Base-by-base conservation (phyloP, 495 filamentous ascomycete species). In the Saxophila tyrrhenica region DNA sequence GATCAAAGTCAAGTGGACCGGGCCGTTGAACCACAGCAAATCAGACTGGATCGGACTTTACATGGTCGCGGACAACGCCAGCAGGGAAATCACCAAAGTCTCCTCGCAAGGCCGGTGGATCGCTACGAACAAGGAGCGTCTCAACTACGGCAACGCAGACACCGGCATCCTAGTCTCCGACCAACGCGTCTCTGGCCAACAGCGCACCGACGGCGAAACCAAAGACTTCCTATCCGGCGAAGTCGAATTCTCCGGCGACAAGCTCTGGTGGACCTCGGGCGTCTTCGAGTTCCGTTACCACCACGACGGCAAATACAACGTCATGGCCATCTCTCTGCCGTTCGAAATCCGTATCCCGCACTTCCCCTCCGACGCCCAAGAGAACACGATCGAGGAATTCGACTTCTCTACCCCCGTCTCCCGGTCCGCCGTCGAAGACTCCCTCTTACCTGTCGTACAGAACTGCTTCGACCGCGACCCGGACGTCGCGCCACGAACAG, bases 201-300 rank as follows among this genome's bases (percentile, higher is more conserved):
- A 70, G 19, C 65, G 71, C 20, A 65, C 74, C 9, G 77, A 82
- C 49, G 75, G 72, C 2, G 74, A 73, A 5, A 63, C 51, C 0
- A 65, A 62, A 35, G 75, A 80, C 53, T 73, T 75, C 54, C 68
- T 82, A 2, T 69, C 72, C 22, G 92, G 92, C 54, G 90, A 97
- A 66, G 80, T 97, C 70, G 67, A 86, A 38, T 96, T 98, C 61
- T 75, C 80, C 16, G 90, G 90, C 39, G 89, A 96, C 75, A 97
- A 97, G 72, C 76, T 92, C 15, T 97, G 88, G 81, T 98, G 92
- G 92, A 92, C 83, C 0, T 85, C 90, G 39, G 92, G 92, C 47
- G 85, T 89, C 39, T 97, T 94, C 65, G 92, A 98, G 63, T 90
- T 98, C 71, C 82, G 92, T 10, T 96, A 95, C 70, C 92, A 98